Conservation (phyloP, 257 asterid genomes). For the Fraxinus anomala region DNA sequence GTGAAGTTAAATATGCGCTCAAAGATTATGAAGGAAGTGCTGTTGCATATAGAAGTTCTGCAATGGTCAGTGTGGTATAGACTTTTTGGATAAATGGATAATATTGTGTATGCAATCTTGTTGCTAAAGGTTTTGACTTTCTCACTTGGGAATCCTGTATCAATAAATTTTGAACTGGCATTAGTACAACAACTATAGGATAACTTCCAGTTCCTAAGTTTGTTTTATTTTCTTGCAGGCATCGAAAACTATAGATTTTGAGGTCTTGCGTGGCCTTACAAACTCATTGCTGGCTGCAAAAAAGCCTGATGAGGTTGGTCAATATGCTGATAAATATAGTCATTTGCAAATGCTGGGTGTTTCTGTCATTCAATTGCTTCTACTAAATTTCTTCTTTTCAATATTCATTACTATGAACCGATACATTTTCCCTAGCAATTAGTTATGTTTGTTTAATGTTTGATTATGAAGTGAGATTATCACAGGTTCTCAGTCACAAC, state of each 20-base stretch:
- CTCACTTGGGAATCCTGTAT: constrained; percentile 23
- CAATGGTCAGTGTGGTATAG: constrained; percentile 52
- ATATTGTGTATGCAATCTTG: constrained; percentile 6
- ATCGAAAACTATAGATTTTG: constrained; percentile 64
- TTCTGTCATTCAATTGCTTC: constrained; percentile 22
- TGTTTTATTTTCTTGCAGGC: constrained; percentile 52
- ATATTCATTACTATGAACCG: background rate
- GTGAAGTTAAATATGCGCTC: constrained; percentile 86
- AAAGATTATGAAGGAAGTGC: constrained; percentile 86
- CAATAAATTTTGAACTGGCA: background rate
- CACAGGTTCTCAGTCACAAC: background rate
- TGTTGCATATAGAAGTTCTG: constrained; percentile 69
- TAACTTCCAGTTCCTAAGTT: background rate
- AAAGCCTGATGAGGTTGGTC: constrained; percentile 80
- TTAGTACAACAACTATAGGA: background rate
- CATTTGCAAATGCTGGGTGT: constrained; percentile 10
- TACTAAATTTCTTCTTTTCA: constrained; percentile 3
- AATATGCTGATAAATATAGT: constrained; percentile 9
- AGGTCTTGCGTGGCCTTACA: constrained; percentile 85
- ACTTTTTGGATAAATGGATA: background rate
- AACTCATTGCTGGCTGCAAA: constrained; percentile 77
- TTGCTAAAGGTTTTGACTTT: background rate
- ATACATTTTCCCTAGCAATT: background rate
- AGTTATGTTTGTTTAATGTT: background rate
- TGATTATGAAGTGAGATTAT: background rate